Conservation (phyloP, 2,329 filamentous ascomycete species). For the Fusarium luffae region DNA sequence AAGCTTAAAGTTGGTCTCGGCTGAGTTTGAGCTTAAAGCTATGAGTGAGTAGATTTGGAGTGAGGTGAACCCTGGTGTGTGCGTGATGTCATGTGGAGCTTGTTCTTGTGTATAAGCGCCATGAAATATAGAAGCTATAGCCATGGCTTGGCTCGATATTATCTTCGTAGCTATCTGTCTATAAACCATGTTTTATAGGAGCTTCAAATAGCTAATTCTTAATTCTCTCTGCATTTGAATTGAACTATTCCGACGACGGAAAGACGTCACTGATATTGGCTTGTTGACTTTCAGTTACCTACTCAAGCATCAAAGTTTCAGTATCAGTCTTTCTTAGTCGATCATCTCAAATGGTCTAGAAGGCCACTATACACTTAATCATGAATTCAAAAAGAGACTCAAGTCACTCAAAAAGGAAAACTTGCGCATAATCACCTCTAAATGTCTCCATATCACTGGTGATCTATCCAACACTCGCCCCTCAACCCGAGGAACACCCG, state of each 20-base stretch:
- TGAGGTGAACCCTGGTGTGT: constrained; percentile 26
- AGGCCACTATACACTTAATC: background rate
- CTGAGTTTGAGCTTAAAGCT: constrained; percentile 5
- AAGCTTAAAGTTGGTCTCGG: constrained; percentile 8
- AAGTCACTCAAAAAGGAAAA: constrained; percentile 32
- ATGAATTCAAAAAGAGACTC: background rate
- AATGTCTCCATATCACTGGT: background rate
- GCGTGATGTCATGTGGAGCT: constrained; percentile 45
- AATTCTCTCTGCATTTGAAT: background rate
- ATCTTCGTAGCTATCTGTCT: background rate
- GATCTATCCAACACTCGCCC: background rate
- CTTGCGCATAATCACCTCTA: constrained; percentile 21
- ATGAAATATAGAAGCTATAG: background rate
- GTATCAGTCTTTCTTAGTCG: background rate
- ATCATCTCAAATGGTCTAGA: background rate
- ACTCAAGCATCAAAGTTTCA: background rate
- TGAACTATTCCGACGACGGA: background rate
- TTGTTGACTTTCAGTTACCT: background rate
- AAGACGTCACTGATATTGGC: background rate
- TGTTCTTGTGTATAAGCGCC: background rate
- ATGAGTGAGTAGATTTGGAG: constrained; percentile 6
- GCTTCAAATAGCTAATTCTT: background rate
- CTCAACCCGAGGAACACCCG: constrained; percentile 42
- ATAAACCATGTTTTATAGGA: background rate
- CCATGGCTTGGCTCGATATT: background rate